Evolutionary conservation across 164 flowering plant genomes (phyloP).

Genomic region (Sedum album): DNA sequence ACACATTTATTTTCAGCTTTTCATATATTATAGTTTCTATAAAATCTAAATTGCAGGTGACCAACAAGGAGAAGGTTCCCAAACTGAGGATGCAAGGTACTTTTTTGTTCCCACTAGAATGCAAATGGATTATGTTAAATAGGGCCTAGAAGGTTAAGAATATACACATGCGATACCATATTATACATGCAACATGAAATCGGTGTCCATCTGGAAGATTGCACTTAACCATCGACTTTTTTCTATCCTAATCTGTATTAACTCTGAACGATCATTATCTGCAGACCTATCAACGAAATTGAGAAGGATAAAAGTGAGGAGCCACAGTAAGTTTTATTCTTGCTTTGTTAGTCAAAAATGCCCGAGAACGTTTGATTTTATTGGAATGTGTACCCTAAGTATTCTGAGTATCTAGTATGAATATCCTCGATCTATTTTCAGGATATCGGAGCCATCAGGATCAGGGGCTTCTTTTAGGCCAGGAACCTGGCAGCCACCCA

Average conservation of each 20-base stretch:
- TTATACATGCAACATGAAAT: too few species aligned
- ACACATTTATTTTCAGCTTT: not conserved
- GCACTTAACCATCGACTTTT: not conserved
- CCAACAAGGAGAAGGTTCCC: not conserved
- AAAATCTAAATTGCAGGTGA: not conserved
- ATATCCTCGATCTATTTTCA: conserved; percentile 17
- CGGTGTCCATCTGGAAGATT: not conserved
- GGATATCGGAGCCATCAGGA: conserved; percentile 77
- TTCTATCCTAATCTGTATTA: not conserved
- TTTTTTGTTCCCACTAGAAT: not conserved
- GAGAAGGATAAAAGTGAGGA: conserved; percentile 16
- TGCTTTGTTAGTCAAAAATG: not conserved
- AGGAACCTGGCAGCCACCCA: conserved; percentile 86
- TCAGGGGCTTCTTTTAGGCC: conserved; percentile 64
- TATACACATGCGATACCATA: not conserved
- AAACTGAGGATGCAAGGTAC: not conserved
- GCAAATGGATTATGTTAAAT: not conserved
- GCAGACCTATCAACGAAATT: conserved; percentile 25
- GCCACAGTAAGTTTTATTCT: conserved; percentile 36
- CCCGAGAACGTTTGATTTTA: not conserved
- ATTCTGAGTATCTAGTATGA: too few species aligned
- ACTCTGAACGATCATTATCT: not conserved
- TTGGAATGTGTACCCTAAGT: not conserved
- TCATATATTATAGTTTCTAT: not conserved
- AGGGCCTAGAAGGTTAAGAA: not conserved